These are phyloP conservation scores for Colletotrichum sp. DNA, from an alignment of 2,329 filamentous ascomycete species.

Conservation along the genomic window DNA sequence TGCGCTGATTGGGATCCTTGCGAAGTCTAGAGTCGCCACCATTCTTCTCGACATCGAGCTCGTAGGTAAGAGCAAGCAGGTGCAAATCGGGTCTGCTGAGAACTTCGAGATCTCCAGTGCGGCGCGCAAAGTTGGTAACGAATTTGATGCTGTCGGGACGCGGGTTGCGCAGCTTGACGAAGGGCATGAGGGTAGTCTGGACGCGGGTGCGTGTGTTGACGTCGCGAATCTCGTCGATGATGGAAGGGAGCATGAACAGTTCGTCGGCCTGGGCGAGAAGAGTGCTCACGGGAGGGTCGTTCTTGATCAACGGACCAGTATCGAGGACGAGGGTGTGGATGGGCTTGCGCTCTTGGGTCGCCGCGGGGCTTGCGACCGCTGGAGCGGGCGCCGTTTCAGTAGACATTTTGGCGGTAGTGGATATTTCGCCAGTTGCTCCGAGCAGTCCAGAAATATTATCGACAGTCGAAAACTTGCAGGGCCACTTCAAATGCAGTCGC, in stretches of 20 bases:
- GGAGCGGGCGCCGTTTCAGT: background rate
- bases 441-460: background rate
- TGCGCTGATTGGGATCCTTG: conserved; percentile 79
- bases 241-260: conserved; percentile 83
- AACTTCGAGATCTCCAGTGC: conserved; percentile 88
- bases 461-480: background rate
- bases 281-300: conserved; percentile 84
- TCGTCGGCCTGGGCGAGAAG: conserved; percentile 78
- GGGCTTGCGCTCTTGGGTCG: conserved; percentile 54
- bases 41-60: conserved; percentile 91
- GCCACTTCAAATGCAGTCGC: background rate
- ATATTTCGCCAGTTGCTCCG: background rate
- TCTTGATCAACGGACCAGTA: conserved; percentile 91
- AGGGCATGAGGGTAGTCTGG: conserved; percentile 84
- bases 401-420: background rate
- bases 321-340: conserved; percentile 88
- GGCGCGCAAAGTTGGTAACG: conserved; percentile 83
- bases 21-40: conserved; percentile 88
- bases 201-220: conserved; percentile 79
- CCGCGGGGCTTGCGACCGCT: conserved; percentile 9
- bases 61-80: conserved; percentile 88
- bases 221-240: conserved; percentile 89
- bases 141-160: conserved; percentile 78
- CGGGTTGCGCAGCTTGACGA: conserved; percentile 79
- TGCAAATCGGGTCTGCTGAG: conserved; percentile 90